Conservation (phyloP, 352 stramenopile genomes). For the Pseudoperonospora humuli region DNA sequence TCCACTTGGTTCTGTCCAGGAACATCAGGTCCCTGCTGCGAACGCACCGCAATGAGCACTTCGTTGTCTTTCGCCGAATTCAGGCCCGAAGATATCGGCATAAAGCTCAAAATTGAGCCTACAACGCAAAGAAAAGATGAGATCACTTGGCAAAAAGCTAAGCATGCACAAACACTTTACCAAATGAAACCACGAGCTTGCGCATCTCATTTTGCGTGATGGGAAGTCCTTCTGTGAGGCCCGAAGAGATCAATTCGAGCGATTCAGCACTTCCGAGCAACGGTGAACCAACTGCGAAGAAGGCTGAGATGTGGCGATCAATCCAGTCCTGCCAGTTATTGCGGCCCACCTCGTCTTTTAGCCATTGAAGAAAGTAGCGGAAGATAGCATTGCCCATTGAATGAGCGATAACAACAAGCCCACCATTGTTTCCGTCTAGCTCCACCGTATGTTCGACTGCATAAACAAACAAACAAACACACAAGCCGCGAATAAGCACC, state of each 20-base stretch:
- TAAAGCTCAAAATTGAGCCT: conserved; percentile 67
- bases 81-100: conserved; percentile 51
- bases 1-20: conserved; percentile 14
- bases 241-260: conserved; percentile 60
- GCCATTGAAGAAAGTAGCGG: conserved; percentile 77
- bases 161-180: conserved; percentile 16
- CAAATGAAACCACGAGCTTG: conserved; percentile 65
- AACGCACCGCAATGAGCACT: conserved; percentile 43
- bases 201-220: conserved; percentile 59
- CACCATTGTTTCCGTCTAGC: conserved; percentile 33
- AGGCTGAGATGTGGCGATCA: conserved; percentile 62
- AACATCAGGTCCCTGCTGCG: conserved; percentile 22
- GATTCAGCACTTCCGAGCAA: conserved; percentile 62
- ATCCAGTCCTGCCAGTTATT: conserved; percentile 76
- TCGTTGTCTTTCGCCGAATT: conserved; percentile 46
- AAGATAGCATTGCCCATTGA: conserved; percentile 79
- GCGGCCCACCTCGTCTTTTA: conserved; percentile 62
- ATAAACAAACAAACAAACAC: conserved; percentile 2
- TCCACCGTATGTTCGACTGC: conserved; percentile 55
- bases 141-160: background rate
- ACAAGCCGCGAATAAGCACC: conserved; percentile 1
- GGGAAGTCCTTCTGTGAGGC: conserved; percentile 53
- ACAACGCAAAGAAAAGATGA: background rate
- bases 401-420: conserved; percentile 70
- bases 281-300: conserved; percentile 66